Conservation (phyloP, 176 grass and related monocot species). For the Oryza rufipogon region DNA sequence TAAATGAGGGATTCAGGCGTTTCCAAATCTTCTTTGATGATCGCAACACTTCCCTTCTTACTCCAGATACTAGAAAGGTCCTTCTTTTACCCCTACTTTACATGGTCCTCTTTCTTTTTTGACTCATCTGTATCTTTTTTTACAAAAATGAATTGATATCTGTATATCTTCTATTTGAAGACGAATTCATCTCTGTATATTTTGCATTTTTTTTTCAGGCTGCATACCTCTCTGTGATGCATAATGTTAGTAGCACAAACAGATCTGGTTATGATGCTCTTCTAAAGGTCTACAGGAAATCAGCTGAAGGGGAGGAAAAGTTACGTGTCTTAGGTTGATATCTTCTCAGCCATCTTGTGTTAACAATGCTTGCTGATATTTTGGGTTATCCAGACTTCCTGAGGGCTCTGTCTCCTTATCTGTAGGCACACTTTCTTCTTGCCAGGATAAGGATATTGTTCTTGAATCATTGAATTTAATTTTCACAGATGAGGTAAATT, state of each 20-base stretch:
- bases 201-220: conserved; percentile 45
- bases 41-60: conserved; percentile 63
- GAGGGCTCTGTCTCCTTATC: conserved; percentile 44
- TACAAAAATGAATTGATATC: not conserved
- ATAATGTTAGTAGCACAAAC: conserved; percentile 60
- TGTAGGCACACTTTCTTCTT: conserved; percentile 55
- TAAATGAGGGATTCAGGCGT: conserved; percentile 72
- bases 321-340: conserved; percentile 59
- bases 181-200: conserved; percentile 11
- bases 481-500: conserved; percentile 63
- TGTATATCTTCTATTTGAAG: not conserved
- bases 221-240: conserved; percentile 86
- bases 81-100: conserved; percentile 34
- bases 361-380: conserved; percentile 31
- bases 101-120: not conserved
- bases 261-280: conserved; percentile 78
- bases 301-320: conserved; percentile 68
- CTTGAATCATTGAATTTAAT: conserved; percentile 80
- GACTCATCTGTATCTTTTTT: not conserved
- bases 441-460: conserved; percentile 67
- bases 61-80: conserved; percentile 86
- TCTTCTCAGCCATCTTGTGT: conserved; percentile 30
- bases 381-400: conserved; percentile 19
- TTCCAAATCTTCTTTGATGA: conserved; percentile 65
- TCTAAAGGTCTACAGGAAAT: conserved; percentile 68